These are phyloP conservation scores for Scytalidium lignicola DNA, from an alignment of 2,329 filamentous ascomycete genomes.

Conservation along the genomic window DNA sequence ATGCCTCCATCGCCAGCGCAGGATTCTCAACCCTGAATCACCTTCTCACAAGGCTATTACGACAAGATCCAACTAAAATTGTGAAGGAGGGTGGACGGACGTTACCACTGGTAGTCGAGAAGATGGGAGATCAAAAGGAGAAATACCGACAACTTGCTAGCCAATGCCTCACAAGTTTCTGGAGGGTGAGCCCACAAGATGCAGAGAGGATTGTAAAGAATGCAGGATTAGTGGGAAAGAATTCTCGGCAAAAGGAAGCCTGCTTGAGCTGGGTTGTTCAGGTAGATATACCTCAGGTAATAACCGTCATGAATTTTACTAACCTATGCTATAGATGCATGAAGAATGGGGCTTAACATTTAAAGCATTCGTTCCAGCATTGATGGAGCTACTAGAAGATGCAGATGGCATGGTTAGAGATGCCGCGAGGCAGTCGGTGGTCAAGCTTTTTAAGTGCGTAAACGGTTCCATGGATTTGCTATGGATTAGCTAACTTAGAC, in stretches of 20 bases:
- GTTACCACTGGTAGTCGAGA: constrained; percentile 72
- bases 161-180: constrained; percentile 74
- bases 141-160: constrained; percentile 71
- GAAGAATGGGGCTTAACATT: constrained; percentile 75
- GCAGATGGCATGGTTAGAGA: constrained; percentile 85
- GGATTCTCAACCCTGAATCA: constrained; percentile 87
- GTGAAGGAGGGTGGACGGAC: constrained; percentile 66
- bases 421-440: constrained; percentile 73
- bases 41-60: constrained; percentile 76
- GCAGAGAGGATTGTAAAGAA: constrained; percentile 79
- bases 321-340: constrained; percentile 58
- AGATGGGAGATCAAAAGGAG: constrained; percentile 83
- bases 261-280: constrained; percentile 81
- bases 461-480: background rate
- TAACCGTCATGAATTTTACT: constrained; percentile 6
- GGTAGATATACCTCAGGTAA: constrained; percentile 39
- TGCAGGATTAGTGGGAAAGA: constrained; percentile 72
- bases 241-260: constrained; percentile 76
- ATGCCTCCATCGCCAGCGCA: constrained; percentile 71
- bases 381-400: constrained; percentile 87
- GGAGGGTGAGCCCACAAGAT: constrained; percentile 62
- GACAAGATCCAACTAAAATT: constrained; percentile 74
- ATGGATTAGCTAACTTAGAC: constrained; percentile 3
- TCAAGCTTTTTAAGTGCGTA: constrained; percentile 75
- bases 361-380: constrained; percentile 71